phyloP scores from a whole-genome alignment of 2,329 filamentous ascomycete species.

The Pleomassaria siparia region DNA sequence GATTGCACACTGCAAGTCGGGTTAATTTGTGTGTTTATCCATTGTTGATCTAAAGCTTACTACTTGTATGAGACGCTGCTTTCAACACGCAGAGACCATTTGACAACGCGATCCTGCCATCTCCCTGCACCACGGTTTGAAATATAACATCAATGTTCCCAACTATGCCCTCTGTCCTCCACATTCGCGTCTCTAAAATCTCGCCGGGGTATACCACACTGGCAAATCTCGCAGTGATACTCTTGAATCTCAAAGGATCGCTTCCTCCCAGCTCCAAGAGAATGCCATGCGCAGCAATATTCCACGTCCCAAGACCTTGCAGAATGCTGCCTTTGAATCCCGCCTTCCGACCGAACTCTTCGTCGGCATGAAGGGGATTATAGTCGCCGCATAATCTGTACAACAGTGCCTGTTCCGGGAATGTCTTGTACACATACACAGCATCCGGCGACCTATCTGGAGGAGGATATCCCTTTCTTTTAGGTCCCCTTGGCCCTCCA shows the following conservation, averaged over 20 bases:
- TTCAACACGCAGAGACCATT: constrained; percentile 14
- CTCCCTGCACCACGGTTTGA: constrained; percentile 45
- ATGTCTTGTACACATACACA: constrained; percentile 43
- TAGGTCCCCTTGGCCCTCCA: constrained; percentile 45
- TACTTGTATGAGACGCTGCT: neutral
- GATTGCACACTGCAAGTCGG: no score
- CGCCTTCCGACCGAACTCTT: constrained; percentile 45
- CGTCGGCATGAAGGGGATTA: constrained; percentile 52
- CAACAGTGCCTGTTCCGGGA: constrained; percentile 43
- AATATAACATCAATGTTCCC: constrained; percentile 43
- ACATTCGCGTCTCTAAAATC: constrained; percentile 48
- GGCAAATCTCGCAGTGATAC: constrained; percentile 51
- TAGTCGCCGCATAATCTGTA: constrained; percentile 54
- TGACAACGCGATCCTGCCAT: constrained; percentile 42
- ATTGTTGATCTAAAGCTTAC: no score
- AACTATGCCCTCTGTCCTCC: constrained; percentile 39
- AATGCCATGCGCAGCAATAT: constrained; percentile 49
- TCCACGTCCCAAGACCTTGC: constrained; percentile 53
- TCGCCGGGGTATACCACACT: constrained; percentile 53
- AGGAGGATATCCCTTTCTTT: constrained; percentile 32
- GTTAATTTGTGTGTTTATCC: no score
- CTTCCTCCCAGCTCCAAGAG: constrained; percentile 45
- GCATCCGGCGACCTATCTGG: constrained; percentile 44
- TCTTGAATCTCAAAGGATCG: constrained; percentile 45
- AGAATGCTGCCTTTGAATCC: constrained; percentile 52